phyloP scores from a whole-genome alignment of 177 flowering plant genomes.

The Tripterygium wilfordii region DNA sequence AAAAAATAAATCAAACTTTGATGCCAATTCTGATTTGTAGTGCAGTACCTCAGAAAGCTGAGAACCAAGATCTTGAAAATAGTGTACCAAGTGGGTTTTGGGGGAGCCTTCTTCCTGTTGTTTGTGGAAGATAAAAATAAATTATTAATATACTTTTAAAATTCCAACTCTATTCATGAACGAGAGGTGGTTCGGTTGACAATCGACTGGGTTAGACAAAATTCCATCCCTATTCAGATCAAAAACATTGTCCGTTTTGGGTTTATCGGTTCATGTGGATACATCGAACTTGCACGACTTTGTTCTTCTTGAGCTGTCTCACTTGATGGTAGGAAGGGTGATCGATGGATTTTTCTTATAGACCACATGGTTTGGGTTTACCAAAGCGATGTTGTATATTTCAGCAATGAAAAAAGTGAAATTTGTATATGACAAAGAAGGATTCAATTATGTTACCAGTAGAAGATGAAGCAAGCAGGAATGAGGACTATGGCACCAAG shows the following conservation, averaged over 20 bases:
- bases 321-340: background rate
- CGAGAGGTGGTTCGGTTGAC: no score
- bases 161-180: background rate
- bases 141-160: background rate
- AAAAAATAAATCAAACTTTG: background rate
- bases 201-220: no score
- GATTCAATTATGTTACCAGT: slow-evolving; percentile 3
- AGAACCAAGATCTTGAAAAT: slow-evolving; percentile 11
- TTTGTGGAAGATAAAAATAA: background rate
- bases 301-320: no score
- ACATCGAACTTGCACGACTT: no score
- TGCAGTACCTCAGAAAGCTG: slow-evolving; percentile 8
- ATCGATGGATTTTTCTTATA: background rate
- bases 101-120: slow-evolving; percentile 6
- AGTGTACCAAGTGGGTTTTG: background rate
- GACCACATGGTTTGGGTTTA: no score
- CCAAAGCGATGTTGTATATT: no score
- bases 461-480: slow-evolving; percentile 1
- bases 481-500: slow-evolving; percentile 9
- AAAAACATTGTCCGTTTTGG: no score
- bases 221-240: no score
- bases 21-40: background rate
- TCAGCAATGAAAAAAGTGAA: no score
- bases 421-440: no score
- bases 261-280: no score